These are phyloP conservation scores for Kodamaea anthophila DNA, from an alignment of 1,139 yeast genomes.

Conservation along the genomic window DNA sequence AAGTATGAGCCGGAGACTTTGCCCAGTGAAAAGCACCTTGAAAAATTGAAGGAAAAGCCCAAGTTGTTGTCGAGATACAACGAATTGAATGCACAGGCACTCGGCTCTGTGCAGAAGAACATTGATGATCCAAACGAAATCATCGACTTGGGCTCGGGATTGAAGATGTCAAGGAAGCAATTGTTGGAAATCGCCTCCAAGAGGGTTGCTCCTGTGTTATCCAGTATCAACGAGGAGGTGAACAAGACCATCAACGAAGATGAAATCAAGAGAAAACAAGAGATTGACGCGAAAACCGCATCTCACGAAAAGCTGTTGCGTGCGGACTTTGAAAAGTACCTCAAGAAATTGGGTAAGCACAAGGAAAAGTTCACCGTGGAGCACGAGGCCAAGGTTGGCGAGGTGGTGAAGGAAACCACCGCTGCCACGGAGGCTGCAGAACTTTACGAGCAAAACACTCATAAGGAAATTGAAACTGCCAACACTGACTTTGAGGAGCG, in stretches of 20 bases:
- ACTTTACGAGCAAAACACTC: conserved; percentile 34
- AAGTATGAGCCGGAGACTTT: conserved; percentile 29
- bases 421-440: conserved; percentile 29
- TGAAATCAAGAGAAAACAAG: conserved; percentile 38
- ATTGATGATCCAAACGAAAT: conserved; percentile 48
- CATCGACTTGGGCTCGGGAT: conserved; percentile 50
- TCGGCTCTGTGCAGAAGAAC: conserved; percentile 37
- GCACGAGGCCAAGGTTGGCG: conserved; percentile 31
- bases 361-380: conserved; percentile 36
- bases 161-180: conserved; percentile 49
- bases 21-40: conserved; percentile 37
- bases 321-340: conserved; percentile 37
- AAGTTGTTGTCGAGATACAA: conserved; percentile 41
- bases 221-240: conserved; percentile 47
- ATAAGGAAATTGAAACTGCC: conserved; percentile 41
- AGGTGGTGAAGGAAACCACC: conserved; percentile 25
- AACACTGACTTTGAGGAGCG: conserved; percentile 40
- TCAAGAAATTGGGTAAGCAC: conserved; percentile 33
- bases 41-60: conserved; percentile 43
- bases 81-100: conserved; percentile 45
- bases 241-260: conserved; percentile 42
- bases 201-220: conserved; percentile 52
- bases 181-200: conserved; percentile 51
- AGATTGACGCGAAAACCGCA: conserved; percentile 31
- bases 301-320: conserved; percentile 41